Evolutionary conservation across 495 filamentous ascomycete species (phyloP).

Genomic region (Darksidea phi): DNA sequence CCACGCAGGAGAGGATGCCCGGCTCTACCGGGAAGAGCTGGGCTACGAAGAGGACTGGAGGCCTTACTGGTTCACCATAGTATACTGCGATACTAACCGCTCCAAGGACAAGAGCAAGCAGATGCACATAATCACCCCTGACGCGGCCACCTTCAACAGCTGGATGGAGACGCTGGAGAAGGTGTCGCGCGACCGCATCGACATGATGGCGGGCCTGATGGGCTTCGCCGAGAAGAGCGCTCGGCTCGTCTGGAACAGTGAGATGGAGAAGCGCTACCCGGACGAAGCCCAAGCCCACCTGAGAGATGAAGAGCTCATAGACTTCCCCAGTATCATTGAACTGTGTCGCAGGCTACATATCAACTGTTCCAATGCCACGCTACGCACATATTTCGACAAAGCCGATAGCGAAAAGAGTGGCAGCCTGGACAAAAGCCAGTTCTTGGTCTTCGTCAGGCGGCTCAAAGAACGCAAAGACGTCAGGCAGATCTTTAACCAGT

Average conservation of each 20-base stretch:
- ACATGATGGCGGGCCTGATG: slow-evolving; percentile 82
- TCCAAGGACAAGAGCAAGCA: slow-evolving; percentile 71
- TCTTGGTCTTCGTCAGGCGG: slow-evolving; percentile 73
- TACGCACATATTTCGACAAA: slow-evolving; percentile 71
- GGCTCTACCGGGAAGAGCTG: slow-evolving; percentile 85
- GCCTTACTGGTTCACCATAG: slow-evolving; percentile 79
- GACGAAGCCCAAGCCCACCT: slow-evolving; percentile 49
- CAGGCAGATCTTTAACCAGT: slow-evolving; percentile 60
- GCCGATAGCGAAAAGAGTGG: slow-evolving; percentile 64
- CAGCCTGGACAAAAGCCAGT: slow-evolving; percentile 70
- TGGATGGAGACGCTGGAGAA: slow-evolving; percentile 81
- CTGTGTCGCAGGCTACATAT: slow-evolving; percentile 87
- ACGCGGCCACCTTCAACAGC: slow-evolving; percentile 62
- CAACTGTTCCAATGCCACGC: slow-evolving; percentile 71
- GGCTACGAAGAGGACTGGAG: slow-evolving; percentile 61
- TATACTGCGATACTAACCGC: slow-evolving; percentile 68
- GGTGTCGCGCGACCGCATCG: slow-evolving; percentile 77
- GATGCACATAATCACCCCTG: slow-evolving; percentile 77
- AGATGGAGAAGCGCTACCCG: slow-evolving; percentile 70
- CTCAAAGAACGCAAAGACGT: slow-evolving; percentile 85
- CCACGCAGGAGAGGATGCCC: slow-evolving; percentile 77
- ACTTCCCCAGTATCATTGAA: slow-evolving; percentile 71
- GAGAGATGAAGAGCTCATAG: slow-evolving; percentile 64
- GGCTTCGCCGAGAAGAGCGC: slow-evolving; percentile 73
- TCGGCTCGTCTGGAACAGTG: slow-evolving; percentile 77